Evolutionary conservation across 1,284 basidiomycete species (phyloP).

Genomic region (Trametes pubescens): DNA sequence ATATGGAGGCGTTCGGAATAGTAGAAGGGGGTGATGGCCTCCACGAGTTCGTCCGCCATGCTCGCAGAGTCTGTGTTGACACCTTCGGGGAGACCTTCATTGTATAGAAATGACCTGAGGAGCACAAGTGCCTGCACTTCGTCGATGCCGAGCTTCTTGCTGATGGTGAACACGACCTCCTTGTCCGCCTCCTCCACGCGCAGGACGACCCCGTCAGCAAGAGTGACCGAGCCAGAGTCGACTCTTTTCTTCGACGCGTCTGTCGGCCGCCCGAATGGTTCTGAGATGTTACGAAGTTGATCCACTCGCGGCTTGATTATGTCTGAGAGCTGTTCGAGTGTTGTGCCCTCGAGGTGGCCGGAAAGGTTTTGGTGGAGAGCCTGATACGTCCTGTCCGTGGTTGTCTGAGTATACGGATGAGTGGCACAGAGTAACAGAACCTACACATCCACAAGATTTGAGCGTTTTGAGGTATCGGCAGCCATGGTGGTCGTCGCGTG

Average conservation of each 20-base stretch:
- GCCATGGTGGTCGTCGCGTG: slow-evolving; percentile 46
- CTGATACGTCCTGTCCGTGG: slow-evolving; percentile 62
- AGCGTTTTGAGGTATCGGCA: slow-evolving; percentile 54
- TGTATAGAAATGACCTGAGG: slow-evolving; percentile 80
- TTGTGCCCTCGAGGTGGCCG: slow-evolving; percentile 63
- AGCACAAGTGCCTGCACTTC: slow-evolving; percentile 77
- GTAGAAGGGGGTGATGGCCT: slow-evolving; percentile 82
- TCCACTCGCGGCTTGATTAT: slow-evolving; percentile 64
- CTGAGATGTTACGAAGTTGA: slow-evolving; percentile 61
- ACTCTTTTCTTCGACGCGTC: slow-evolving; percentile 70
- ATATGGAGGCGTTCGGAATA: slow-evolving; percentile 78
- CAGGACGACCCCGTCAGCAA: slow-evolving; percentile 68
- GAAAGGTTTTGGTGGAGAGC: slow-evolving; percentile 68
- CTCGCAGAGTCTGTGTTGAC: slow-evolving; percentile 53
- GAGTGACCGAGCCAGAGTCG: slow-evolving; percentile 68
- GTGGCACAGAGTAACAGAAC: slow-evolving; percentile 31
- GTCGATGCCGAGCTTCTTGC: slow-evolving; percentile 76
- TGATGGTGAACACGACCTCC: slow-evolving; percentile 73
- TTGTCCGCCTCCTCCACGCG: slow-evolving; percentile 73
- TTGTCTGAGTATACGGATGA: neutral
- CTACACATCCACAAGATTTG: slow-evolving; percentile 65
- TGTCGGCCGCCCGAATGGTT: slow-evolving; percentile 74
- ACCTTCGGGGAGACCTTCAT: slow-evolving; percentile 72
- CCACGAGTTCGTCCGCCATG: slow-evolving; percentile 67
- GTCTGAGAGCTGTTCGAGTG: slow-evolving; percentile 62